Conservation (phyloP, 768 basidiomycete genomes). For the Calocera cornea region DNA sequence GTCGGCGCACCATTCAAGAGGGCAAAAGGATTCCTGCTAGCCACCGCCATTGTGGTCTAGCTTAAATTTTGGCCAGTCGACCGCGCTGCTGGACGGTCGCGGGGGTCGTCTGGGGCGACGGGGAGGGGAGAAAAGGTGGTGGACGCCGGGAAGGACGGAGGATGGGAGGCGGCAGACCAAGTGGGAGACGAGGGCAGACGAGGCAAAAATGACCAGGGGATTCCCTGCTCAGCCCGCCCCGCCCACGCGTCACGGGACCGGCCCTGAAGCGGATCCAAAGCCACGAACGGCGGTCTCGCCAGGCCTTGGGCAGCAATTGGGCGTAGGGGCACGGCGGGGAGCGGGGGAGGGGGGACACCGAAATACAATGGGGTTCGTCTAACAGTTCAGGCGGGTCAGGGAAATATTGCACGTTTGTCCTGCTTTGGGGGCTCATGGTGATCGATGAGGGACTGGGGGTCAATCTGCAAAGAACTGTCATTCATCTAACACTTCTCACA, state of each 20-base stretch:
- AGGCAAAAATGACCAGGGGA: not conserved
- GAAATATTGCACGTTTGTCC: too few species aligned
- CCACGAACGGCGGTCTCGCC: not conserved
- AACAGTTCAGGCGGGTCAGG: too few species aligned
- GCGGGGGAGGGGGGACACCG: too few species aligned
- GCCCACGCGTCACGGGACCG: not conserved
- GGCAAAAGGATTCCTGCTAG: conserved; percentile 75
- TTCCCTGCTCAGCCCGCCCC: not conserved
- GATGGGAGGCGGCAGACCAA: not conserved
- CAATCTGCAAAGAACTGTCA: too few species aligned
- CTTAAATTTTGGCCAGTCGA: not conserved
- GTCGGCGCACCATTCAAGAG: conserved; percentile 54
- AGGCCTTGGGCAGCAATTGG: not conserved
- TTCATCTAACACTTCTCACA: too few species aligned
- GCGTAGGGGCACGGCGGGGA: too few species aligned
- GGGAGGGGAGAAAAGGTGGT: not conserved
- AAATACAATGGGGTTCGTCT: too few species aligned
- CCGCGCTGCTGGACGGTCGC: not conserved
- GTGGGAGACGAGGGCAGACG: not conserved
- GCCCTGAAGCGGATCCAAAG: not conserved
- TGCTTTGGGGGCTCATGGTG: too few species aligned
- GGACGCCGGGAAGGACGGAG: not conserved
- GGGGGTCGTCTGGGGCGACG: not conserved
- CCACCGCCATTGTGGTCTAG: conserved; percentile 72
- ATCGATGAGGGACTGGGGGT: too few species aligned